Conservation (phyloP, 140 eudicot genomes). For the Anethum foeniculum region DNA sequence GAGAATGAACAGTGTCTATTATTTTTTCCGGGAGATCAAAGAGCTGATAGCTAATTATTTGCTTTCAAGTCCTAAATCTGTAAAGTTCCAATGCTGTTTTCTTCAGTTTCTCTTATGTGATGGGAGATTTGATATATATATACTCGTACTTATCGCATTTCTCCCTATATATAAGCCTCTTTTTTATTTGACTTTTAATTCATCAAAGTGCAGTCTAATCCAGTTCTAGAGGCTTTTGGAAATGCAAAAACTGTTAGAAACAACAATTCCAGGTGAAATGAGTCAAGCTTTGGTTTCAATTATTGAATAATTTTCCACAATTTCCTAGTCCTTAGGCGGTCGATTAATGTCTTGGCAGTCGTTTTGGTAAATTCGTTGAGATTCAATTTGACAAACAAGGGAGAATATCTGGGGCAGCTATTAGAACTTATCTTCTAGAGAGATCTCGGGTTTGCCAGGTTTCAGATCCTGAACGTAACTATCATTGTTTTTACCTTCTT, state of each 20-base stretch:
- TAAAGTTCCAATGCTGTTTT: not conserved
- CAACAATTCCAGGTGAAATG: conserved; percentile 76
- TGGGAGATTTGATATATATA: not conserved
- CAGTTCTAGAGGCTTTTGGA: conserved; percentile 98
- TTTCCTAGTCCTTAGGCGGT: conserved; percentile 10
- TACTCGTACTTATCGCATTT: not conserved
- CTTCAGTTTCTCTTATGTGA: not conserved
- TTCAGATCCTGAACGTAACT: conserved; percentile 96
- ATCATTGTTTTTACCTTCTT: conserved; percentile 93
- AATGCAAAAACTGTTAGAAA: conserved; percentile 98
- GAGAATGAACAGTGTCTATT: not conserved
- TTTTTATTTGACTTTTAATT: not conserved
- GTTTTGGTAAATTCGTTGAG: conserved; percentile 97
- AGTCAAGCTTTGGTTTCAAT: conserved; percentile 1
- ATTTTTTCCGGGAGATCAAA: not conserved
- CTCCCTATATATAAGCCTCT: not conserved
- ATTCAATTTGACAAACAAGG: conserved; percentile 89
- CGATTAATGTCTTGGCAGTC: conserved; percentile 40
- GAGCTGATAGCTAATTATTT: not conserved
- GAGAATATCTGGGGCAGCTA: conserved; percentile 96
- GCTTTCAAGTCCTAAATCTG: not conserved
- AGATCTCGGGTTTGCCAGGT: conserved; percentile 96
- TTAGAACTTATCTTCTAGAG: conserved; percentile 92
- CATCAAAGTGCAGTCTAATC: conserved; percentile 76
- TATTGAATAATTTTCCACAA: not conserved